Percentiles rank a stretch among this genome's conserved stretches.
Conservation (phyloP, 768 basidiomycete genomes). For the Suillus subalutaceus region DNA sequence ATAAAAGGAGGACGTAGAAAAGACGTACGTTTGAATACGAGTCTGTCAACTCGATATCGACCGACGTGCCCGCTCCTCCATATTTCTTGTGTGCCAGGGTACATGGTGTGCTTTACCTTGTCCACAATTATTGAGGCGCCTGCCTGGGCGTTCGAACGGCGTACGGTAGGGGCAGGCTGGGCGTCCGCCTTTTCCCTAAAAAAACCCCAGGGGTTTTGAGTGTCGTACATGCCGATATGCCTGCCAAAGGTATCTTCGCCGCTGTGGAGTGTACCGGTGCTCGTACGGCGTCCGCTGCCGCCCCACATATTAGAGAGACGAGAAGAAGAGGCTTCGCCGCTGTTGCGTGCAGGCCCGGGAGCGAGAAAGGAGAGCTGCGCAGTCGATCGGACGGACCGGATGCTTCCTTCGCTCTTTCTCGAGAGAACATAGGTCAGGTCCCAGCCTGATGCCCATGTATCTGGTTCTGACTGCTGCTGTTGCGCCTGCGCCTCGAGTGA, state of each 20-base stretch:
- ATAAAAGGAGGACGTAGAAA: not conserved
- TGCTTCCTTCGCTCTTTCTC: constrained; percentile 34
- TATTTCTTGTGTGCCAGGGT: constrained; percentile 50
- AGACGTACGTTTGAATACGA: constrained; percentile 39
- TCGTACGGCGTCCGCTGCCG: constrained; percentile 28
- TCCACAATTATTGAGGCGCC: constrained; percentile 16
- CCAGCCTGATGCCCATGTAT: constrained; percentile 36
- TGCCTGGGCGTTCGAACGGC: constrained; percentile 23
- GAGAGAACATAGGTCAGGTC: constrained; percentile 48
- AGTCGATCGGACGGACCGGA: constrained; percentile 35
- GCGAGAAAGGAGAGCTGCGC: constrained; percentile 31
- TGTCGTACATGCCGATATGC: constrained; percentile 46
- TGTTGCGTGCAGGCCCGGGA: constrained; percentile 13
- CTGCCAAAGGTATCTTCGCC: constrained; percentile 44
- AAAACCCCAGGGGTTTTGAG: constrained; percentile 60
- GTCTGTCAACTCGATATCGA: constrained; percentile 60
- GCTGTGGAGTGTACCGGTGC: constrained; percentile 34
- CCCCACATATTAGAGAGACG: constrained; percentile 8
- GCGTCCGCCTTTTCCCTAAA: constrained; percentile 51
- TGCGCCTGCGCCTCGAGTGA: constrained; percentile 48
- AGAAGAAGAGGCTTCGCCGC: constrained; percentile 12
- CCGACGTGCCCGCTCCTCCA: constrained; percentile 71
- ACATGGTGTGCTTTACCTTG: constrained; percentile 22
- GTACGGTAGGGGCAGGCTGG: constrained; percentile 16
- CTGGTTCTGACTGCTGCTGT: constrained; percentile 18